A percentile compares a stretch with the other conserved stretches of the same genome.
These are phyloP conservation scores for Monilinia fructigena DNA, from an alignment of 2,329 filamentous ascomycete genomes.

Conservation along the genomic window DNA sequence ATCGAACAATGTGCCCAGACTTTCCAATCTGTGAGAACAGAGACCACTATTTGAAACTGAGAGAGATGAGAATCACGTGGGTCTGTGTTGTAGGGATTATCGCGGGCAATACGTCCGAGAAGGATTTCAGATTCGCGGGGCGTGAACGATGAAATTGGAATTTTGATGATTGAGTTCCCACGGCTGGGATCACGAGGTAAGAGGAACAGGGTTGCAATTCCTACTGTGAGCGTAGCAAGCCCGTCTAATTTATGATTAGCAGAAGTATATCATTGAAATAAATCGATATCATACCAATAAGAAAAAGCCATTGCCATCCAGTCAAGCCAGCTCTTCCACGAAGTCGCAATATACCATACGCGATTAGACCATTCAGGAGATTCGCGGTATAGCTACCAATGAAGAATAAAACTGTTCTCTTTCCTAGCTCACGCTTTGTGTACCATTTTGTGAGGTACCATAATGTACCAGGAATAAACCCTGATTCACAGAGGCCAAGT, in stretches of 20 bases:
- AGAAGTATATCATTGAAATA: conserved; percentile 33
- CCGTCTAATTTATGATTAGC: conserved; percentile 18
- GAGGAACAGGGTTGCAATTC: conserved; percentile 20
- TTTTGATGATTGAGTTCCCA: conserved; percentile 18
- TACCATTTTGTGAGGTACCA: conserved; percentile 21
- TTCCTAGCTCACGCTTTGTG: conserved; percentile 16
- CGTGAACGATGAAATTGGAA: conserved; percentile 11
- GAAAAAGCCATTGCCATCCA: conserved; percentile 59
- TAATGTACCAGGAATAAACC: conserved; percentile 56
- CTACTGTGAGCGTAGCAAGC: conserved; percentile 28
- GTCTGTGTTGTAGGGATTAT: conserved; percentile 22
- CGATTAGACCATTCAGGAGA: conserved; percentile 39
- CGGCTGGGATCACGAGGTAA: conserved; percentile 21
- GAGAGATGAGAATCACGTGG: conserved; percentile 21
- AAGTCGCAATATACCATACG: conserved; percentile 56
- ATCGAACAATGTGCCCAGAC: conserved; percentile 23
- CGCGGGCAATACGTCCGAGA: conserved; percentile 15
- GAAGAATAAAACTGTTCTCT: conserved; percentile 20
- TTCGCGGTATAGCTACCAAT: conserved; percentile 19
- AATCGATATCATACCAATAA: neutral
- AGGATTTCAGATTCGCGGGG: conserved; percentile 17
- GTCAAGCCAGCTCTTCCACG: conserved; percentile 51
- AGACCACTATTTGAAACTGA: conserved; percentile 19
- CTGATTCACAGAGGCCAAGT: conserved; percentile 38
- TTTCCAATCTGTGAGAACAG: conserved; percentile 21